Base-by-base conservation (phyloP, 148 eudicot species). In the Spergularia bocconei region DNA sequence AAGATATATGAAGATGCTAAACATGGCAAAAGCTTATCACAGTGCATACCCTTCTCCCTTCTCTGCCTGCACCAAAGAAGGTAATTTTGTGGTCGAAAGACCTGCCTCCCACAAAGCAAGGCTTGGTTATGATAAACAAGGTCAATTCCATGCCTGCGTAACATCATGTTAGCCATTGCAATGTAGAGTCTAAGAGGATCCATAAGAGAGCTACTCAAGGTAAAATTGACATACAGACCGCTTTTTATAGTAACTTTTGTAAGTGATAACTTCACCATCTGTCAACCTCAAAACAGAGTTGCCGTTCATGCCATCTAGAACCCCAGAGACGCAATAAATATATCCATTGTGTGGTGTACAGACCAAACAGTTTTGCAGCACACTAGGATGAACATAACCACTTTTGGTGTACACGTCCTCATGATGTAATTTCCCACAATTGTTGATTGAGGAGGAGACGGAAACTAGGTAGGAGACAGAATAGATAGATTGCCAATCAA, bases 261-360 rank as follows among this genome's bases (percentile, higher is more conserved):
- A 95, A 17, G 90, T 78, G 51, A 82, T 73, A 13, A 38, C 53
- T 72, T 75, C 83, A 17, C 84, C 90, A 56, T 74, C 77, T 50
- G 52, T 75, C 59, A 66, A 12, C 54, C 36, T 74, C 78, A 95
- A 58, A 41, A 7, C 36, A 2, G 93, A 84, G 77, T 83, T 89
- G 17, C 91, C 90, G 73, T 88, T 63, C 82, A 89, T 67, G 64
- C 80, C 80, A 51, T 78, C 75, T 58, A 87, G 72, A 64, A 75
- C 79, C 12, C 92, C 90, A 21, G 65, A 52, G 8, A 92, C 76
- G 64, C 83, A 84, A 77, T 95, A 95, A 20, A 90, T 9, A 48
- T 38, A 53, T 52, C 88, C 85, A 74, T 82, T 90, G 63, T 95
- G 99, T 75, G 99, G 97, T 13, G 99, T 89, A 69, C 79, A 83